Conservation (phyloP, 495 filamentous ascomycete genomes). For the Penicillium malachiteum region DNA sequence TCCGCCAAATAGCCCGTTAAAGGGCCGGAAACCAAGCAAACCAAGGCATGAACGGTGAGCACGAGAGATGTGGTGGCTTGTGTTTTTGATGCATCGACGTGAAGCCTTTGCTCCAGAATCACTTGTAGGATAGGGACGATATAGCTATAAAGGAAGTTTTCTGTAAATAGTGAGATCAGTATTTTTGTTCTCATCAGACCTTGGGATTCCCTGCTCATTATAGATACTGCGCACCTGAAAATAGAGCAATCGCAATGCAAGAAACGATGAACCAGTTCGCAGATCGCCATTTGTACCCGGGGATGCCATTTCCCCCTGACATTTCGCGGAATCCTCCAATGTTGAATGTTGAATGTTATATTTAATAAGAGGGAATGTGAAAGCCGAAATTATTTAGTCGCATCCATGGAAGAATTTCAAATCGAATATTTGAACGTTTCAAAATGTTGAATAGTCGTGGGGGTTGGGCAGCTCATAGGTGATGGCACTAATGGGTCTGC, state of each 20-base stretch:
- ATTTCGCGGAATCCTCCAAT: not conserved
- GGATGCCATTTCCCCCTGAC: not conserved
- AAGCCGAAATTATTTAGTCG: no score
- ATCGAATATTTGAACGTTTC: no score
- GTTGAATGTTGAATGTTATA: no score
- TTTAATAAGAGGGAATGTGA: no score
- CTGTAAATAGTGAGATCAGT: not conserved
- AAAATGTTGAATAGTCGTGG: no score
- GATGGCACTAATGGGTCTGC: not conserved
- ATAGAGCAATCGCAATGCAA: conserved; percentile 2
- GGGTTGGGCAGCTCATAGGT: not conserved
- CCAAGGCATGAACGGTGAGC: conserved; percentile 13
- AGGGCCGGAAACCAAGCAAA: conserved; percentile 12
- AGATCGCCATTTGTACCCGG: conserved; percentile 5
- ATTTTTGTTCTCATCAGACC: not conserved
- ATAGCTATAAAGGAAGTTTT: conserved; percentile 14
- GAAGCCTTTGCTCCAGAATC: conserved; percentile 21
- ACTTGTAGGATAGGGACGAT: conserved; percentile 28
- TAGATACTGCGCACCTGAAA: not conserved
- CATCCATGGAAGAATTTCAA: no score
- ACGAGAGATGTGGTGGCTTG: conserved; percentile 21
- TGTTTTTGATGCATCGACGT: conserved; percentile 15
- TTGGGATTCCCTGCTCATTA: not conserved
- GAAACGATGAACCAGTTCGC: conserved; percentile 5
- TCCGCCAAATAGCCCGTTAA: conserved; percentile 9